Percentiles rank a stretch among this genome's conserved stretches.
These are phyloP conservation scores for Gynostemma pentaphyllum DNA, from an alignment of 306 rosid species.

Conservation along the genomic window DNA sequence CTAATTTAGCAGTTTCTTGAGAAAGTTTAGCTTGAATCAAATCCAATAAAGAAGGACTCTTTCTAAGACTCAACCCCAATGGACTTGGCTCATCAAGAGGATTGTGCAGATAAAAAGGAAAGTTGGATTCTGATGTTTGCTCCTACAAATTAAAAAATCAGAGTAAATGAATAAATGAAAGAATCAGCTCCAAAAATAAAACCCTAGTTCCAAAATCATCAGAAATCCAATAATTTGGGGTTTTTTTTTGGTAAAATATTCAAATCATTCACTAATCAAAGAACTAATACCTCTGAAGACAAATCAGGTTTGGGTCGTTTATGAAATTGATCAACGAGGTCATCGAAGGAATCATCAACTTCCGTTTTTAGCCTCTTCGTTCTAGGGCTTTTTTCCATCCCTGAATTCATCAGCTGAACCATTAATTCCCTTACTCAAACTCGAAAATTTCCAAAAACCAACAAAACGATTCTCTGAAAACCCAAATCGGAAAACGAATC, in stretches of 20 bases:
- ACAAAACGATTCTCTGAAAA: not conserved
- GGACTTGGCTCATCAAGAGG: constrained; percentile 91
- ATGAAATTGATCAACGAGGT: constrained; percentile 34
- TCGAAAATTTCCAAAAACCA: not conserved
- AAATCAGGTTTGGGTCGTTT: constrained; percentile 50
- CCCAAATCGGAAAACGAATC: not conserved
- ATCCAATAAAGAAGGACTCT: constrained; percentile 78
- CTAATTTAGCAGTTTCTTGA: constrained; percentile 25
- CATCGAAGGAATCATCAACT: constrained; percentile 56
- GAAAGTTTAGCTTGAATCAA: constrained; percentile 75
- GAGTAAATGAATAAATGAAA: not conserved
- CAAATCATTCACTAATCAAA: not conserved
- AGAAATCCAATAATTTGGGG: not conserved
- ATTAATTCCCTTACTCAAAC: constrained; percentile 5
- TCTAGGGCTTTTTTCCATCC: constrained; percentile 24
- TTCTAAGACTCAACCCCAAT: constrained; percentile 67
- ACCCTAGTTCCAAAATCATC: not conserved
- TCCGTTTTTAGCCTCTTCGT: constrained; percentile 49
- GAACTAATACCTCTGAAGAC: constrained; percentile 33
- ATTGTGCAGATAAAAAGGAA: constrained; percentile 32
- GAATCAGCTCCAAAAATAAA: not conserved
- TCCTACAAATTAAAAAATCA: constrained; percentile 10
- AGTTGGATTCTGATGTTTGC: constrained; percentile 20
- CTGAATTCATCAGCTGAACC: constrained; percentile 58
- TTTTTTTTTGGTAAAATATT: not conserved